Evolutionary conservation across 345 rosid genomes (phyloP).

Genomic region (Luvunga scandens): DNA sequence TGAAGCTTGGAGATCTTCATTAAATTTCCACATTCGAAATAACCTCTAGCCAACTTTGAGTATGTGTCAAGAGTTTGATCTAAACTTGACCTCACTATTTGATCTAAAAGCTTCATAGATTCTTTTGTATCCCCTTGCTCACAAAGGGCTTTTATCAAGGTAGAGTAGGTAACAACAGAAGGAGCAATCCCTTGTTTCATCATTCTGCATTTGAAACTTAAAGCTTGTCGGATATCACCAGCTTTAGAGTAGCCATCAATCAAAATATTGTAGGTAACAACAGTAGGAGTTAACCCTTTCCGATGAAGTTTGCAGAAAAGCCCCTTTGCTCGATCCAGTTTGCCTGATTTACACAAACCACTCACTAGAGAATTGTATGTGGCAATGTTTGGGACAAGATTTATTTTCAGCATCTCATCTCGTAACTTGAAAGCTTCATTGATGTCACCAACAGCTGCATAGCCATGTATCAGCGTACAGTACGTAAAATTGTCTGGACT

Average conservation of each 20-base stretch:
- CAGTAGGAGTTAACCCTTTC: constrained; percentile 57
- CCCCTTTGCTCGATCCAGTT: constrained; percentile 50
- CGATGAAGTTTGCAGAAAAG: constrained; percentile 56
- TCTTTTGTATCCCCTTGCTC: constrained; percentile 33
- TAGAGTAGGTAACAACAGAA: constrained; percentile 28
- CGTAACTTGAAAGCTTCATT: constrained; percentile 64
- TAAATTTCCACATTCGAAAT: constrained; percentile 9
- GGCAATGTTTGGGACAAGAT: constrained; percentile 52
- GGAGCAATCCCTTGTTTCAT: constrained; percentile 43
- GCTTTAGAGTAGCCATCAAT: constrained; percentile 45
- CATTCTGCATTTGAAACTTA: constrained; percentile 48
- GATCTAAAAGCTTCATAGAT: constrained; percentile 29
- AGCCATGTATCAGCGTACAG: constrained; percentile 62
- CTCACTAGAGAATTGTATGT: constrained; percentile 65
- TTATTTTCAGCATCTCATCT: constrained; percentile 62
- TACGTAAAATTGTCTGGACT: constrained; percentile 61
- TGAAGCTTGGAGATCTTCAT: constrained; percentile 20
- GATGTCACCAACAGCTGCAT: constrained; percentile 50
- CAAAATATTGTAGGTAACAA: constrained; percentile 49
- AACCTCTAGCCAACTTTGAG: constrained; percentile 21
- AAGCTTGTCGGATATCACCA: constrained; percentile 49
- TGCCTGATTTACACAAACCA: constrained; percentile 60
- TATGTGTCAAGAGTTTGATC: constrained; percentile 20
- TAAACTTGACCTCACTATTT: constrained; percentile 20
- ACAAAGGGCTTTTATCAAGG: constrained; percentile 37